phyloP scores from a whole-genome alignment of 176 grass and related monocot species.

The Cenchrus americanus region DNA sequence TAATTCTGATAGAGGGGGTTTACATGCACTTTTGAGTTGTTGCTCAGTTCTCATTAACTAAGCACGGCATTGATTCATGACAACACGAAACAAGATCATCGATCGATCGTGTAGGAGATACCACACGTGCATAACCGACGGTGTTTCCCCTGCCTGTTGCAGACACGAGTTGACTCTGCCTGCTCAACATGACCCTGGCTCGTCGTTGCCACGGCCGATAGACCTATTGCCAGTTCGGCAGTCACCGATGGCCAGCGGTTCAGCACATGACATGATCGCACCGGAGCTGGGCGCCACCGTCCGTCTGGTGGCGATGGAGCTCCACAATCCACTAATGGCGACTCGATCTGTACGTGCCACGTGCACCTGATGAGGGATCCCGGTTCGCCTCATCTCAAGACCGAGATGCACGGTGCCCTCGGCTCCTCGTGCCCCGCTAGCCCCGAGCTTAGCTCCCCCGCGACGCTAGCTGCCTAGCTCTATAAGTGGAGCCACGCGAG shows the following conservation, averaged over 20 bases:
- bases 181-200: not conserved
- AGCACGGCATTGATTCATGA: not conserved
- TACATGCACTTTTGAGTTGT: not conserved
- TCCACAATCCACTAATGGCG: not conserved
- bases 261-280: not conserved
- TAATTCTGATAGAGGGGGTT: not conserved
- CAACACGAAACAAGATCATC: not conserved
- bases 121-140: not conserved
- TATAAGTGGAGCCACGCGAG: not conserved
- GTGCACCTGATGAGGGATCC: not conserved
- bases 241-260: not conserved
- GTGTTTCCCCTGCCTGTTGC: not conserved
- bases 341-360: not conserved
- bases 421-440: not conserved
- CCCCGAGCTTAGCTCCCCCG: not conserved
- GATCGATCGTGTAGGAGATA: not conserved
- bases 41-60: not conserved
- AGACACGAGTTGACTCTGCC: not conserved
- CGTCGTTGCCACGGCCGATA: not conserved
- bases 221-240: not conserved
- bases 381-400: conserved; percentile 4
- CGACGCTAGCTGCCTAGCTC: not conserved
- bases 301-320: not conserved
- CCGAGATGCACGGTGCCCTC: not conserved
- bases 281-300: not conserved